Evolutionary conservation across 768 basidiomycete genomes (phyloP), one percentile per base, ranked within the genome.

Genomic region (Hericium coralloides): DNA sequence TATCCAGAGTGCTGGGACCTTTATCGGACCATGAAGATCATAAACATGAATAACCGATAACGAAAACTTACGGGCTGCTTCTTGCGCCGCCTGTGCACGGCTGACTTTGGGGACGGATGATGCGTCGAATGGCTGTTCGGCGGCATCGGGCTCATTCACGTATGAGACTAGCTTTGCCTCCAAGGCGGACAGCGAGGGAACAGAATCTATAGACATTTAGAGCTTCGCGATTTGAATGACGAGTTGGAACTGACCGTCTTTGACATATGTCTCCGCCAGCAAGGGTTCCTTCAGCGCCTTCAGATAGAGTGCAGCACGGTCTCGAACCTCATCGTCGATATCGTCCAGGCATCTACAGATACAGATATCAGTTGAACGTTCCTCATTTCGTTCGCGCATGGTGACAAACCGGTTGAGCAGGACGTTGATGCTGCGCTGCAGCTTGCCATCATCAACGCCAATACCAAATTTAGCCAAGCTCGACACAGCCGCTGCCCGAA

Each of bases 301-400:
- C 60, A 98, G 80, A 70, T 97, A 98, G 72, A 99, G 79, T 9
- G 97, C 91, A 4, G 97, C 97, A 52, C 97, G 89, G 71, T 99
- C 97, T 47, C 97, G 85, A 54, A 99, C 97, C 76, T 99, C 97
- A 66, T 99, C 97, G 59, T 99, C 97, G 18, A 98, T 92, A 69
- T 99, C 97, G 68, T 98, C 95, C 64, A 99, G 75, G 68, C 97
- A 99, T 60, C 94, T 94, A 48, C 60, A 14, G 26, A 52, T 37
- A 39, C 6, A 49, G 12, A 38, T 23, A 58, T 57, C 31, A 49
- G 41, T 36, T 49, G 50, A 22, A 36, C 55, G 41, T 38, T 22
- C 45, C 36, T 65, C 10, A 7, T 12, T 25, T 25, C 58, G 60
- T 26, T 23, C 5, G 37, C 58, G 17, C 26, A 31, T 38, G 53